These are phyloP conservation scores for Geopyxis carbonaria DNA, from an alignment of 495 filamentous ascomycete species.

Conservation along the genomic window DNA sequence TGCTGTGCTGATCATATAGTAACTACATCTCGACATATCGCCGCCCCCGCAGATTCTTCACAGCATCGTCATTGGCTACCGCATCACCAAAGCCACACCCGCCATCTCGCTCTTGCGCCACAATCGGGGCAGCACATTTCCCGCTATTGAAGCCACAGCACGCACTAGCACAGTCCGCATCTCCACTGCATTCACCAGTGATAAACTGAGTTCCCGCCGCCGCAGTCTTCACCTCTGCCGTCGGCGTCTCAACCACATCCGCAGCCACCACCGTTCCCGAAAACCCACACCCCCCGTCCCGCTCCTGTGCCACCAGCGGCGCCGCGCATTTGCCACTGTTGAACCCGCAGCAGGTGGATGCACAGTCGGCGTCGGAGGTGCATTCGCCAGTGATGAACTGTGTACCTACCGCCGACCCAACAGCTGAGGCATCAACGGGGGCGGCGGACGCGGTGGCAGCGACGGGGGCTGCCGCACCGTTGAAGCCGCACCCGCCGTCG, in stretches of 20 bases:
- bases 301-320: slow-evolving; percentile 24
- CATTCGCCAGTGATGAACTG: slow-evolving; percentile 5
- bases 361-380: background rate
- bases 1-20: no score
- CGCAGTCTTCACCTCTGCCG: no score
- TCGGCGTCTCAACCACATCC: no score
- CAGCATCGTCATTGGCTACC: slow-evolving; percentile 23
- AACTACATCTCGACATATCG: slow-evolving; percentile 1
- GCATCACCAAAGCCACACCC: slow-evolving; percentile 27
- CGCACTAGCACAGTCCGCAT: slow-evolving; percentile 1
- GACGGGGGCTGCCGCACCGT: slow-evolving; percentile 21
- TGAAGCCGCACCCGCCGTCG: slow-evolving; percentile 27
- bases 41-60: slow-evolving; percentile 9
- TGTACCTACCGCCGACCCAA: background rate
- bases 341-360: slow-evolving; percentile 1
- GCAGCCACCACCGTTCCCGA: no score
- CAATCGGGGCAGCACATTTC: slow-evolving; percentile 22
- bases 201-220: slow-evolving; percentile 3
- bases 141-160: slow-evolving; percentile 4
- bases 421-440: no score
- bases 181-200: background rate
- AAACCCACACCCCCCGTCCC: slow-evolving; percentile 28
- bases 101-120: slow-evolving; percentile 27
- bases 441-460: no score
- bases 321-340: slow-evolving; percentile 18